These are phyloP conservation scores for Candida maris DNA, from an alignment of 805 yeast species.

Conservation along the genomic window DNA sequence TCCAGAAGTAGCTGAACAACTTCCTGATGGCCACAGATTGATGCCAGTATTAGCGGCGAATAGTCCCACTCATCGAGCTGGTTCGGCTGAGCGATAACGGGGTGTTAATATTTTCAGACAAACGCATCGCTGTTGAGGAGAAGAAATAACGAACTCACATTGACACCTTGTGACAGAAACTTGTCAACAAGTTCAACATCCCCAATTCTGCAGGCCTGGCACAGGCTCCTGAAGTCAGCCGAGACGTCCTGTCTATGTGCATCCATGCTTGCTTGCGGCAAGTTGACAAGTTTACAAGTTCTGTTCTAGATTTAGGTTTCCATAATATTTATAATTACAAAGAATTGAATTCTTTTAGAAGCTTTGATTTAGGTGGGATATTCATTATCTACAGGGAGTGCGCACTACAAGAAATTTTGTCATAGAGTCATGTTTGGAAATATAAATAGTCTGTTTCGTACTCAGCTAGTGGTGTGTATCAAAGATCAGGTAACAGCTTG, in stretches of 20 bases:
- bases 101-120: too few species aligned
- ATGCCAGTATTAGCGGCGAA: slow-evolving; percentile 69
- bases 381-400: too few species aligned
- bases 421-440: too few species aligned
- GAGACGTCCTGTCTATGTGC: slow-evolving; percentile 10
- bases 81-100: slow-evolving; percentile 33
- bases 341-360: too few species aligned
- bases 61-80: slow-evolving; percentile 69
- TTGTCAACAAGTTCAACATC: slow-evolving; percentile 62
- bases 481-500: background rate
- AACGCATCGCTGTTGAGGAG: background rate
- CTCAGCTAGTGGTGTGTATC: too few species aligned
- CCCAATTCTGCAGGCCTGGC: slow-evolving; percentile 66
- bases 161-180: slow-evolving; percentile 49
- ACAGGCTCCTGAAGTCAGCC: slow-evolving; percentile 43
- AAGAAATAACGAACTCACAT: slow-evolving; percentile 28
- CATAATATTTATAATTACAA: background rate
- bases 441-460: too few species aligned
- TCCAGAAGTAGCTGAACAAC: slow-evolving; percentile 59
- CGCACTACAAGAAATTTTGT: too few species aligned
- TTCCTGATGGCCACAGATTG: slow-evolving; percentile 68
- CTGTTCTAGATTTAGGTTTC: background rate
- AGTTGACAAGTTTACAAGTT: too few species aligned
- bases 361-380: too few species aligned
- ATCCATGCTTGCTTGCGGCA: too few species aligned